Evolutionary conservation across 257 asterid species (phyloP), one percentile per base, ranked within the genome.

Genomic region (Rehmannia glutinosa): DNA sequence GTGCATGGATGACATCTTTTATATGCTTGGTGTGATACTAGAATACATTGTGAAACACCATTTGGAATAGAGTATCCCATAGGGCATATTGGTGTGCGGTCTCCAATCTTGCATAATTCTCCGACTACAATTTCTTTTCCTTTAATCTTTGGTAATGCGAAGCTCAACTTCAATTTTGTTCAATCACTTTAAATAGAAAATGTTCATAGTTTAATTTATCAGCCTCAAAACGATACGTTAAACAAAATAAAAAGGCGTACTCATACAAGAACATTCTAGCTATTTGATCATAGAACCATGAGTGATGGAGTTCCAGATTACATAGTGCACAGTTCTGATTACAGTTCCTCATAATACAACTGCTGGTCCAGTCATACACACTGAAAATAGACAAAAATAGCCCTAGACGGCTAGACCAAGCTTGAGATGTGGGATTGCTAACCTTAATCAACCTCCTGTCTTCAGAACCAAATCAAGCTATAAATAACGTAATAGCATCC

Each of bases 301-400:
- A 32, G 47, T 13, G 8, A 53, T 6, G 3, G 2, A 33, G 76
- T 73, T 66, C 69, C 38, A 35, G 20, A 78, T 56, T 72, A 75
- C 73, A 78, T 70, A 70, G 57, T 39, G 68, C 27, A 69, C 79
- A 70, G 63, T 73, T 50, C 68, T 45, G 46, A 55, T 41, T 32
- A 59, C 30, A 64, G 24, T 66, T 69, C 74, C 66, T 61, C 72
- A 53, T 57, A 66, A 47, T 47, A 66, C 54, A 64, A 67, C 67
- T 50, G 60, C 43, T n/a, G n/a, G n/a, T n/a, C n/a, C n/a, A n/a
- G n/a, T n/a, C n/a, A n/a, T n/a, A n/a, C n/a, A n/a, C n/a, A n/a
- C n/a, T n/a, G n/a, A n/a, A n/a, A 73, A 54, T 54, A 15, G n/a
- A 55, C 23, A 27, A 52, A 13, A 25, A 28, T 60, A 35, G 64